A percentile compares a stretch with the other conserved stretches of the same genome.
Conservation (phyloP, 768 basidiomycete genomes). For the Dendrothele bispora region DNA sequence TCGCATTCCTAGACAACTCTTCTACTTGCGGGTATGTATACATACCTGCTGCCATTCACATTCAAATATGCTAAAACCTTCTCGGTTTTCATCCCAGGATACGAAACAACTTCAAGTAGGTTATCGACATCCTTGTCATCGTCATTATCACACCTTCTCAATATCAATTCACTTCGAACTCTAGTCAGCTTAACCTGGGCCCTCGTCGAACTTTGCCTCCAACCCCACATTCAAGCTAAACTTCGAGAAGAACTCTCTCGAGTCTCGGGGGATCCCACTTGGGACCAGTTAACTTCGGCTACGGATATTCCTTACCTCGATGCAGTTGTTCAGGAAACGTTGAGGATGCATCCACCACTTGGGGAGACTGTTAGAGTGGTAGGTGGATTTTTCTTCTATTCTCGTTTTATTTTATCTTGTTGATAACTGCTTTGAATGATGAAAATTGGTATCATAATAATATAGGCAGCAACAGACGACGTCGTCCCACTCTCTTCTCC, state of each 20-base stretch:
- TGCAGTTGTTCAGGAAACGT: constrained; percentile 44
- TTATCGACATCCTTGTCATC: constrained; percentile 1
- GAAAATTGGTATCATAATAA: no score
- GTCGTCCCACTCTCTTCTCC: constrained; percentile 36
- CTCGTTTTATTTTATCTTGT: no score
- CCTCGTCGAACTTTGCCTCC: constrained; percentile 51
- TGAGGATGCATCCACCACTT: constrained; percentile 45
- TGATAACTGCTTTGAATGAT: no score
- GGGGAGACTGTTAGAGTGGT: constrained; percentile 13
- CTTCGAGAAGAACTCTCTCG: constrained; percentile 49
- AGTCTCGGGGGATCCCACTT: constrained; percentile 46
- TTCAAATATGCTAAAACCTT: not conserved
- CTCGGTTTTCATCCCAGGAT: constrained; percentile 32
- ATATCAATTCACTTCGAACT: not conserved
- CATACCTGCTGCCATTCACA: not conserved
- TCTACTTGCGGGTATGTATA: constrained; percentile 32
- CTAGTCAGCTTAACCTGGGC: constrained; percentile 42
- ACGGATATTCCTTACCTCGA: constrained; percentile 52
- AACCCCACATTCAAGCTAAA: constrained; percentile 44
- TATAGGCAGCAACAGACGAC: constrained; percentile 40
- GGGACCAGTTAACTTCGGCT: constrained; percentile 48
- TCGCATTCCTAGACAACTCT: constrained; percentile 24
- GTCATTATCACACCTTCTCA: not conserved
- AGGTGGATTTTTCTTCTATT: no score
- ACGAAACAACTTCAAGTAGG: constrained; percentile 55